Evolutionary conservation across 108 stramenopile genomes (phyloP), one percentile per base, ranked within the genome.

Genomic region (Chaetoceros muelleri): DNA sequence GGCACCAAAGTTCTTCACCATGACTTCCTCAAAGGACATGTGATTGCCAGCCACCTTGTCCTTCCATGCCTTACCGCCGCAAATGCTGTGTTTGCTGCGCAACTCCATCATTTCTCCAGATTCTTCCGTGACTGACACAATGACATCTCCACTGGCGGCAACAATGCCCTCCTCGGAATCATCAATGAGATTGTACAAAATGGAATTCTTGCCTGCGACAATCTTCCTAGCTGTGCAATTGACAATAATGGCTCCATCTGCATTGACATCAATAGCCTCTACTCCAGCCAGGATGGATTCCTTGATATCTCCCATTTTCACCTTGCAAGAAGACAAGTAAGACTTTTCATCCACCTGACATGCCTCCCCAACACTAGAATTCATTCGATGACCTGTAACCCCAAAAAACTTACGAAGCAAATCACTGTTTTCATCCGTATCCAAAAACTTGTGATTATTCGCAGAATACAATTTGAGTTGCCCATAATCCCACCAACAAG

Each of bases 401-500:
- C 87, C 82, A 53, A 97, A 74, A 68, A 97, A 95, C 53, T 72
- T 70, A 26, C 90, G 75, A 29, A 93, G 63, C 31, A 94, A 67
- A 72, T 94, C 93, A 13, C 72, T 76, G 7, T 74, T 71, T 27
- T 80, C 60, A 28, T 85, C 78, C 3, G 64, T 62, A 2, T 87
- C 81, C 52, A 85, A 56, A 24, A 98, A 53, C 34, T 93, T 74
- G 16, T 79, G 52, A 46, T 90, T 79, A 75, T 98, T 98, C 48
- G 73, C 76, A 52, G 79, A 81, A 60, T 96, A 98, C 22, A 98
- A 80, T 66, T 93, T 87, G 46, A 98, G 77, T 64, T 85, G 94
- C 18, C 97, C 97, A 64, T 98, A 98, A 73, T 98, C 97, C 97
- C 96, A 97, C 96, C 96, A 97, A 60, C 87, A 94, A 10, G 95